Evolutionary conservation across 2,329 filamentous ascomycete genomes (phyloP), one percentile per base, ranked within the genome.

Genomic region (Chaetomium globosum): DNA sequence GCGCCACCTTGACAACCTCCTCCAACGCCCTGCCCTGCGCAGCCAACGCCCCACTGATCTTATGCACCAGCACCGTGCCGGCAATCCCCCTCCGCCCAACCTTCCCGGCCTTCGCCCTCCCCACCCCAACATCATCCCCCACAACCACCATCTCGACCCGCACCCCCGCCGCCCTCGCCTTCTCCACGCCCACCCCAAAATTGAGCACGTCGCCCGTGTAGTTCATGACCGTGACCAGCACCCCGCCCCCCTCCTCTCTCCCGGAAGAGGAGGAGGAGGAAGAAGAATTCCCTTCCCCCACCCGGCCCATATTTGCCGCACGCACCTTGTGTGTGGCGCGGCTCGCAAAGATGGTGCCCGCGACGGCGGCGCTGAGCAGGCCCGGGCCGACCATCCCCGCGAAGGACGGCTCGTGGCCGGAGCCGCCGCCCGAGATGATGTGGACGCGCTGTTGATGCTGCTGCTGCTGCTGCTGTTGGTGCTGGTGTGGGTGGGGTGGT

Each of bases 201-300:
- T 97, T 96, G 71, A 97, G 83, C 61, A 97, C 86, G 75, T 93
- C 91, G 46, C 91, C 91, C 1, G 92, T 96, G 77, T 96, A 96
- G 77, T 97, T 97, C 91, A 96, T 97, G 33, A 96, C 91, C 6
- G 93, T 89, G n/a, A 97, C 90, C 49, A 97, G 77, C 1, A 97
- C 90, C 28, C 93, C 94, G 16, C 64, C 61, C 1, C 54, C 62
- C 0, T 16, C 36, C 67, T 86, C 61, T 10, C 51, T 51, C 31
- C 54, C 59, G 4, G 26, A 26, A 4, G 26, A 26, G 26, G 26
- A 26, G 2, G 26, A 26, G 4, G 26, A 26, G 26, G 26, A 26
- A 26, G 26, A 26, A 26, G 2, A 4, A 26, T 85, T 53, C 85
- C 82, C 3, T 12, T 46, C 59, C 23, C 59, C 62, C 55, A 96